These are phyloP conservation scores for Staphylotrichum longicolle DNA, from an alignment of 495 filamentous ascomycete species.

Conservation along the genomic window DNA sequence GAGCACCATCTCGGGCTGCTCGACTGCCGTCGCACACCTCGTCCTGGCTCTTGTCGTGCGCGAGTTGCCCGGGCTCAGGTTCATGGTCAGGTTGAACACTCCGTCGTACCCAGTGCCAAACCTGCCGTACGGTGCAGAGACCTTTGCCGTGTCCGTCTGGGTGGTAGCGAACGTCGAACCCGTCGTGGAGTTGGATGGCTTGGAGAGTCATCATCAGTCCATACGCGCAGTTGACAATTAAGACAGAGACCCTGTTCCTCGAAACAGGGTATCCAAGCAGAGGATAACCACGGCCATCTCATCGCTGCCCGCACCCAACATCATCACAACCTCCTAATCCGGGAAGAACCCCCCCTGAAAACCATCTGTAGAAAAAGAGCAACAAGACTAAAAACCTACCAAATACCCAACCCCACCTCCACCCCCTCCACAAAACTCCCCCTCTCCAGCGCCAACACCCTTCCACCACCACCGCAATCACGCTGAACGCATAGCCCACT, in stretches of 20 bases:
- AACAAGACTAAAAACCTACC: not conserved
- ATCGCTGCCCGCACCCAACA: not conserved
- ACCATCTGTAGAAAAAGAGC: not conserved
- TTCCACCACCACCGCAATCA: not conserved
- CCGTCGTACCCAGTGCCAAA: not conserved
- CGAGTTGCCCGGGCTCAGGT: not conserved
- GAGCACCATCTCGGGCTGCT: slow-evolving; percentile 6
- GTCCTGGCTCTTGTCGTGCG: not conserved
- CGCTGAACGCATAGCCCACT: not conserved
- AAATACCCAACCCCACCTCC: slow-evolving; percentile 4
- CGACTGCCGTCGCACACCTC: slow-evolving; percentile 1
- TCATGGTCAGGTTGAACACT: not conserved
- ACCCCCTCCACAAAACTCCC: slow-evolving; percentile 4
- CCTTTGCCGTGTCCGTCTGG: not conserved
- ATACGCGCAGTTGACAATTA: too few species aligned
- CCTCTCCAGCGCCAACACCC: not conserved
- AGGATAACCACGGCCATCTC: too few species aligned
- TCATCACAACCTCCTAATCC: not conserved
- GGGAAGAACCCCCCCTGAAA: not conserved
- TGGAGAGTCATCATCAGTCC: too few species aligned
- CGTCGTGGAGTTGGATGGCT: not conserved
- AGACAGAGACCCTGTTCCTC: too few species aligned
- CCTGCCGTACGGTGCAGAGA: not conserved
- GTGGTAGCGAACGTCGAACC: not conserved
- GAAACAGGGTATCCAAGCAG: too few species aligned